Conservation (phyloP, 2,329 filamentous ascomycete genomes). For the Trichoderma sp. region DNA sequence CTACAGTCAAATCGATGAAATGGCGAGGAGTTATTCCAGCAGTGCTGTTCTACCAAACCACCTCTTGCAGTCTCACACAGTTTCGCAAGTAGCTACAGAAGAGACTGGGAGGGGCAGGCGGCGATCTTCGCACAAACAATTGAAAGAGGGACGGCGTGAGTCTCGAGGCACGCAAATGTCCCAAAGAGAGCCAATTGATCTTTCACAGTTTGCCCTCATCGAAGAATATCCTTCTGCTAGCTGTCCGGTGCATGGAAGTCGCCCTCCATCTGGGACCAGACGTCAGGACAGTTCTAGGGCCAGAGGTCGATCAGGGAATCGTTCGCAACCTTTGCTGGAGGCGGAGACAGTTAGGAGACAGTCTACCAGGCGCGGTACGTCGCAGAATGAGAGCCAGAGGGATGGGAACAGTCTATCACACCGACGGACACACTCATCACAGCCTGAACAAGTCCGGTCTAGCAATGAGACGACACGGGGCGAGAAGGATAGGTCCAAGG, state of each 20-base stretch:
- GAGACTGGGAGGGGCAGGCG: conserved; percentile 16
- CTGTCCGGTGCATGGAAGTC: conserved; percentile 25
- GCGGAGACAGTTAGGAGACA: neutral
- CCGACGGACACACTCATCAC: neutral
- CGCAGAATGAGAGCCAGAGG: neutral
- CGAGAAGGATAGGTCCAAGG: neutral
- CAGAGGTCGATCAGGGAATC: conserved; percentile 13
- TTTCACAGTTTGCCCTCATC: conserved; percentile 26
- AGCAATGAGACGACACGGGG: neutral
- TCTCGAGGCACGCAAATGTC: conserved; percentile 15
- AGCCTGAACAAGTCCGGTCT: neutral
- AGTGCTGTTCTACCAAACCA: neutral
- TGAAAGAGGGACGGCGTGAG: conserved; percentile 2
- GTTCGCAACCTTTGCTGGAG: conserved; percentile 1
- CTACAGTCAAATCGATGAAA: neutral
- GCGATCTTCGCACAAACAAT: conserved; percentile 14
- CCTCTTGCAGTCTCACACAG: neutral
- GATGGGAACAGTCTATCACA: neutral
- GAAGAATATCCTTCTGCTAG: conserved; percentile 25
- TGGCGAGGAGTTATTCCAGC: conserved; percentile 8
- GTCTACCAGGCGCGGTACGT: neutral
- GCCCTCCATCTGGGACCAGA: conserved; percentile 22
- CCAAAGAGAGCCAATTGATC: conserved; percentile 21
- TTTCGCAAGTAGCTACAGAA: neutral
- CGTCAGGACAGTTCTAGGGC: conserved; percentile 13